phyloP scores from a whole-genome alignment of 352 stramenopile genomes.

The Pythium oligandrum region DNA sequence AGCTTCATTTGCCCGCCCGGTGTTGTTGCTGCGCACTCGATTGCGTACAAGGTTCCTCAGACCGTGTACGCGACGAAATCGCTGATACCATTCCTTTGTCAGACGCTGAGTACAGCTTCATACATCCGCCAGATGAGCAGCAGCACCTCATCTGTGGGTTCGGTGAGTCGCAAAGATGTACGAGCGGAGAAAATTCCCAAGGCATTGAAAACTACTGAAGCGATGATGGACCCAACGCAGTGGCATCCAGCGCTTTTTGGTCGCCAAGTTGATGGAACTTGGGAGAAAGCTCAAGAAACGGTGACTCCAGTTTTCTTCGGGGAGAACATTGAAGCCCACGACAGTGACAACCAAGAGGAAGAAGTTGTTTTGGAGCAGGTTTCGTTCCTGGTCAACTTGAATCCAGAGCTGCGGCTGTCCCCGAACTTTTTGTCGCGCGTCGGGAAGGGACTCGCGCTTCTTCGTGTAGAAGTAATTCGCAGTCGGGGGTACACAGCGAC shows the following conservation, averaged over 20 bases:
- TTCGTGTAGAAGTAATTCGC: conserved; percentile 51
- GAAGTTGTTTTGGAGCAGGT: conserved; percentile 32
- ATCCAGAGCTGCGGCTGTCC: conserved; percentile 73
- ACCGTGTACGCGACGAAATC: conserved; percentile 13
- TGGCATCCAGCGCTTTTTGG: conserved; percentile 13
- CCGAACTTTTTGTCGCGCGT: conserved; percentile 68
- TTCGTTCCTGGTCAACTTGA: conserved; percentile 80
- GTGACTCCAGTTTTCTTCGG: conserved; percentile 6
- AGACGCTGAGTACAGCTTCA: conserved; percentile 24
- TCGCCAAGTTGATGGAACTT: background rate
- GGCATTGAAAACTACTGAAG: background rate
- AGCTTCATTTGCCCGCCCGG: conserved; percentile 69
- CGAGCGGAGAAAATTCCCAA: background rate
- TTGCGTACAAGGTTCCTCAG: conserved; percentile 42
- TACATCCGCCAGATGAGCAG: conserved; percentile 16
- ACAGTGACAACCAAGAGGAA: background rate
- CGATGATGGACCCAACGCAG: conserved; percentile 1
- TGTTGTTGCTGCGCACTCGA: conserved; percentile 26
- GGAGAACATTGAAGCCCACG: background rate
- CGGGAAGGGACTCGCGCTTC: conserved; percentile 70
- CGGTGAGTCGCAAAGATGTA: background rate
- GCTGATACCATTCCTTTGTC: conserved; percentile 17
- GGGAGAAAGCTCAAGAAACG: background rate
- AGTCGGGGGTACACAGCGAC: background rate
- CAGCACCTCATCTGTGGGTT: conserved; percentile 1